Evolutionary conservation across 1,284 basidiomycete species (phyloP).

Genomic region (Rugosomyces carneus): DNA sequence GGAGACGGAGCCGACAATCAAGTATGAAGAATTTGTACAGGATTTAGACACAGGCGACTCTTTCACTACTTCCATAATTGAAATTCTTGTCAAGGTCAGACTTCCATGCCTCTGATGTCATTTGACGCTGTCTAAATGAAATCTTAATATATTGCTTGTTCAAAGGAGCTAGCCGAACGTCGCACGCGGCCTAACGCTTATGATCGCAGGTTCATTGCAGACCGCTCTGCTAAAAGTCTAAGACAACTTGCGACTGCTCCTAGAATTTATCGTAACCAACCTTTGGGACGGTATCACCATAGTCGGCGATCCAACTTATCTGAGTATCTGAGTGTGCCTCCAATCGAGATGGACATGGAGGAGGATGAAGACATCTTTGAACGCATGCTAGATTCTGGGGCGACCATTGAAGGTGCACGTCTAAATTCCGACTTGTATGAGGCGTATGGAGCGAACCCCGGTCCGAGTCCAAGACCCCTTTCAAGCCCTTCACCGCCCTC

Average conservation of each 20-base stretch:
- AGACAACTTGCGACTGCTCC: constrained; percentile 46
- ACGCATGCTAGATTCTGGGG: constrained; percentile 29
- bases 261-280: constrained; percentile 44
- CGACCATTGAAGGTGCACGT: constrained; percentile 44
- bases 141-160: not conserved
- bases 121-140: not conserved
- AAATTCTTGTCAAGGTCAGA: constrained; percentile 66
- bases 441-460: constrained; percentile 31
- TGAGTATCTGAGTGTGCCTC: constrained; percentile 43
- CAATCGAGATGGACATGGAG: constrained; percentile 47
- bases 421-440: constrained; percentile 52
- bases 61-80: constrained; percentile 64
- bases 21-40: constrained; percentile 64
- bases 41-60: constrained; percentile 68
- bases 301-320: constrained; percentile 34
- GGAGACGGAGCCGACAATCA: constrained; percentile 50
- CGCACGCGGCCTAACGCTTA: constrained; percentile 40
- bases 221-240: constrained; percentile 55
- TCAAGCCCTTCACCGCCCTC: constrained; percentile 26
- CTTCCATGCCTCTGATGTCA: not conserved
- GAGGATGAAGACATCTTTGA: constrained; percentile 57
- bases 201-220: constrained; percentile 58
- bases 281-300: constrained; percentile 26
- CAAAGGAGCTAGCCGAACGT: constrained; percentile 67
- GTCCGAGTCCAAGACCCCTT: constrained; percentile 11